phyloP scores from a whole-genome alignment of 1,284 basidiomycete genomes.

The Trichosporon inkin region DNA sequence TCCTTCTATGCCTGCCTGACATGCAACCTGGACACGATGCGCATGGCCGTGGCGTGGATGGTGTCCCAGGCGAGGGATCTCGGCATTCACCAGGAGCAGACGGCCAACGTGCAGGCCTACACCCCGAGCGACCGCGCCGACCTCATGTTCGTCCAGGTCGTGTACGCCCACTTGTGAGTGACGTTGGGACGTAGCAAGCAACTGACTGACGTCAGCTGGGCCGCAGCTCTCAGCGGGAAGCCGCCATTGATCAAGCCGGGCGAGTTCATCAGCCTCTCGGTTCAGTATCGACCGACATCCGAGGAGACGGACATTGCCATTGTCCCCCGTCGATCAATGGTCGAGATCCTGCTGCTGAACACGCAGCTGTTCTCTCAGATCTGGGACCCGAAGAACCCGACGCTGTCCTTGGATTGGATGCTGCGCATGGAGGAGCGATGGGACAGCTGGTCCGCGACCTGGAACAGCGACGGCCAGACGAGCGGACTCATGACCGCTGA shows the following conservation, averaged over 20 bases:
- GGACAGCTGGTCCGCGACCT: conserved; percentile 18
- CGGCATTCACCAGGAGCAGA: conserved; percentile 21
- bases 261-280: conserved; percentile 16
- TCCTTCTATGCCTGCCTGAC: conserved; percentile 21
- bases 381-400: conserved; percentile 16
- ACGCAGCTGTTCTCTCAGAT: conserved; percentile 22
- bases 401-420: conserved; percentile 20
- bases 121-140: conserved; percentile 20
- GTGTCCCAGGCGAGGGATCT: conserved; percentile 22
- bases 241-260: conserved; percentile 20
- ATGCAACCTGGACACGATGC: conserved; percentile 14
- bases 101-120: conserved; percentile 8
- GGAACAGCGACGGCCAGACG: conserved; percentile 17
- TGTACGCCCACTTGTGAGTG: conserved; percentile 23
- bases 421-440: conserved; percentile 19
- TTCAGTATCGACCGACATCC: not conserved
- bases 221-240: conserved; percentile 10
- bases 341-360: conserved; percentile 23
- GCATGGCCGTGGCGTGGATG: conserved; percentile 21
- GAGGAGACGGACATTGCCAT: conserved; percentile 14
- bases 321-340: conserved; percentile 17
- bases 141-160: conserved; percentile 21
- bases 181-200: not conserved
- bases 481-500: conserved; percentile 17
- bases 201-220: conserved; percentile 20